Evolutionary conservation across 257 asterid genomes (phyloP), one percentile per base, ranked within the genome.

Genomic region (Mentha longifolia): DNA sequence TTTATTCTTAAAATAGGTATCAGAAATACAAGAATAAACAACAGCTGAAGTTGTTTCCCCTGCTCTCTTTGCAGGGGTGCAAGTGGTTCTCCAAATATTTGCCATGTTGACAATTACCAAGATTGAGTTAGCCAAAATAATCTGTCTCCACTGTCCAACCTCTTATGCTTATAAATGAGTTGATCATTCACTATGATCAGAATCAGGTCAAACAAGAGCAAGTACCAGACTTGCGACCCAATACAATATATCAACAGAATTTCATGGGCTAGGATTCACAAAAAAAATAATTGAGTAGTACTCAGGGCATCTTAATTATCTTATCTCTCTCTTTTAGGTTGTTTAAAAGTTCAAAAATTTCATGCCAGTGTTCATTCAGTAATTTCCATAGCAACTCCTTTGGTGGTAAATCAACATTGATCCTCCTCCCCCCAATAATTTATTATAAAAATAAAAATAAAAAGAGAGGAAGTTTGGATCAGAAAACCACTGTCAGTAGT

Each of bases 1-100:
- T 0, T 11, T 55, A 50, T 15, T 33, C 16, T 61, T 37, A 54
- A 15, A 11, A 57, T 49, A 43, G 62, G 28, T 54, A 37, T 55
- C 46, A 50, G 30, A 74, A 39, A 28, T 9, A 37, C 11, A 16
- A 9, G 19, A 56, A 50, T 57, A 68, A 22, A 28, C 5, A 45
- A 45, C 30, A 33, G 59, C 55, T 31, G 43, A 12, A 12, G 35
- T 43, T 41, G 55, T 65, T 71, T 33, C 46, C 58, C 33, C 58
- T 43, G 67, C 77, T 67, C 50, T 10, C 9, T 63, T 55, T 50
- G 50, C 45, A 42, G 60, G 55, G 63, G 46, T 62, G 42, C 20
- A 43, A 17, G 22, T 43, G 30, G 63, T 59, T 65, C 41, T 42
- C 59, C 45, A 60, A 46, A 70, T 43, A 74, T 22, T 69, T 28